Evolutionary conservation across 257 asterid genomes (phyloP).

Genomic region (Nicotiana tomentosiformis): DNA sequence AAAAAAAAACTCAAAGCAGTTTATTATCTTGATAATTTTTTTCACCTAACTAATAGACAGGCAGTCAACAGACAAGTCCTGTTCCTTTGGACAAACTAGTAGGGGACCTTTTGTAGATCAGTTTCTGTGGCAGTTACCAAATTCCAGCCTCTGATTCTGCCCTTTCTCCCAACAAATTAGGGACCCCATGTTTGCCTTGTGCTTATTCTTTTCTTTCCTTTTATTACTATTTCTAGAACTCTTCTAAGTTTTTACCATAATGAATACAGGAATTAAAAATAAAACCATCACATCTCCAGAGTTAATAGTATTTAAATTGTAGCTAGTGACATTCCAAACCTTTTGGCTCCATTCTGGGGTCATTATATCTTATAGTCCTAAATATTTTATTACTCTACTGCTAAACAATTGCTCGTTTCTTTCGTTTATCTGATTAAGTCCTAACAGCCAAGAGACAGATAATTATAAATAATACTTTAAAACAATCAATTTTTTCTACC

Average conservation of each 20-base stretch:
- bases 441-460: not conserved
- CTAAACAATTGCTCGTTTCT: not conserved
- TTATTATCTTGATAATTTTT: not conserved
- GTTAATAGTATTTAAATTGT: not conserved
- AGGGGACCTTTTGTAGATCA: slow-evolving; percentile 3
- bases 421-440: not conserved
- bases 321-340: not conserved
- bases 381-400: not conserved
- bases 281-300: not conserved
- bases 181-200: not conserved
- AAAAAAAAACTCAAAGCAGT: too few species aligned
- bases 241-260: not conserved
- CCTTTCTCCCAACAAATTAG: not conserved
- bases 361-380: not conserved
- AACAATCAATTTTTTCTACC: not conserved
- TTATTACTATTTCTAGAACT: not conserved
- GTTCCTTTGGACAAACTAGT: slow-evolving; percentile 1
- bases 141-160: not conserved
- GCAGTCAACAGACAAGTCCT: not conserved
- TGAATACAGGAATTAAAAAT: not conserved
- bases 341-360: slow-evolving; percentile 7
- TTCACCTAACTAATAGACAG: not conserved
- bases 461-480: not conserved
- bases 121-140: not conserved
- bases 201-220: not conserved